These are phyloP conservation scores for Paracorniculantispora psalliotae DNA, from an alignment of 2,329 filamentous ascomycete species.

Conservation along the genomic window DNA sequence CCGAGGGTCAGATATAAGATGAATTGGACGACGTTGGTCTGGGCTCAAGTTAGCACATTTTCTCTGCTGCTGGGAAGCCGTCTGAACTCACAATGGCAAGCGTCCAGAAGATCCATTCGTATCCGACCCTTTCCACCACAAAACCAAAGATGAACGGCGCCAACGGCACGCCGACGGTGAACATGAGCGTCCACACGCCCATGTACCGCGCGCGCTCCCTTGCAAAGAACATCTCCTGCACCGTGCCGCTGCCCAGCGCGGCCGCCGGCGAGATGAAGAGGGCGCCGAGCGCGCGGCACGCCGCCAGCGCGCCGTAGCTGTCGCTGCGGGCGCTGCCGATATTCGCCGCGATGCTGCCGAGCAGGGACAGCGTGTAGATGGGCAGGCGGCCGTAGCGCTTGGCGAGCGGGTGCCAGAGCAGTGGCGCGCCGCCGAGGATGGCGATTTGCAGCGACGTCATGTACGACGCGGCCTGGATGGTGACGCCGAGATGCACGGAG, in stretches of 20 bases:
- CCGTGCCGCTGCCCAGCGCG: conserved; percentile 3
- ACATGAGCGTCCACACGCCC: conserved; percentile 9
- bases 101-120: conserved; percentile 7
- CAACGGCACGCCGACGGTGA: conserved; percentile 1
- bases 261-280: conserved; percentile 7
- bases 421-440: neutral
- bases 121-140: neutral
- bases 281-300: conserved; percentile 1
- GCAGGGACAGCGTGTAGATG: neutral
- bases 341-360: neutral
- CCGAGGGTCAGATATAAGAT: neutral
- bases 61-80: neutral
- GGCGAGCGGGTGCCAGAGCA: neutral
- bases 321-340: neutral
- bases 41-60: neutral
- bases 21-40: conserved; percentile 2
- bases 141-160: conserved; percentile 6
- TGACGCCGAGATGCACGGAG: neutral
- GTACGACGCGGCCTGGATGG: conserved; percentile 4
- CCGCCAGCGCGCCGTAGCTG: neutral
- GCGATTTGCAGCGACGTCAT: conserved; percentile 6
- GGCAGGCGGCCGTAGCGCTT: conserved; percentile 1
- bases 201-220: conserved; percentile 3
- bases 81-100: conserved; percentile 1
- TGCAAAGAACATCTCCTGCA: conserved; percentile 7